Evolutionary conservation across 1,284 basidiomycete genomes (phyloP).

Genomic region (Thecaphora thlaspeos): DNA sequence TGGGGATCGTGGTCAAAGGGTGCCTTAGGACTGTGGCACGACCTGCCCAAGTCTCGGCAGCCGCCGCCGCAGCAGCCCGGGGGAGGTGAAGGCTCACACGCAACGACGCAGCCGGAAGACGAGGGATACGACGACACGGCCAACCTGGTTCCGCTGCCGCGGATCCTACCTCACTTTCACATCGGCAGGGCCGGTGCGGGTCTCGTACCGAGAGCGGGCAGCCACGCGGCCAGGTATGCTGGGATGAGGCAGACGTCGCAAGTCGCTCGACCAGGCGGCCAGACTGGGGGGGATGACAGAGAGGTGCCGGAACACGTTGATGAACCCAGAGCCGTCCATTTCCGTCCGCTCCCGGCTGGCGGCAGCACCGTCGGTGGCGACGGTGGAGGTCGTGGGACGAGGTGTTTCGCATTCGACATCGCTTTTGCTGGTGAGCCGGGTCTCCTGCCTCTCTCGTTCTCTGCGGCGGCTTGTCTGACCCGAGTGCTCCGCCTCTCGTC

Average conservation of each 20-base stretch:
- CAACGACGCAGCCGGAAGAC: too few relatives aligned
- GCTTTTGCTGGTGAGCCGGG: conserved; percentile 22
- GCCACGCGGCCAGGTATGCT: conserved; percentile 7
- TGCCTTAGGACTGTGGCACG: conserved; percentile 72
- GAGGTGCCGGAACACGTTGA: not conserved
- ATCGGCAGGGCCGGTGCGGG: too few relatives aligned
- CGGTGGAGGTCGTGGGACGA: not conserved
- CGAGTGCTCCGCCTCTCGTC: too few relatives aligned
- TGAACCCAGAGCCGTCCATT: not conserved
- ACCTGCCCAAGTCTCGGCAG: conserved; percentile 3
- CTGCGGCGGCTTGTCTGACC: too few relatives aligned
- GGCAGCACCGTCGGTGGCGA: conserved; percentile 1
- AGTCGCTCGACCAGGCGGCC: not conserved
- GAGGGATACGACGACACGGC: conserved; percentile 7
- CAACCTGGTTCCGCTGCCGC: conserved; percentile 8
- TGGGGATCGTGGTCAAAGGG: conserved; percentile 79
- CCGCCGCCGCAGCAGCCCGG: not conserved
- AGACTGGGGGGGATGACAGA: not conserved
- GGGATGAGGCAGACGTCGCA: too few relatives aligned
- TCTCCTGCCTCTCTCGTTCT: too few relatives aligned
- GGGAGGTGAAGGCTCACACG: conserved; percentile 1
- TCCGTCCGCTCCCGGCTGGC: not conserved
- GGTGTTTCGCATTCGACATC: conserved; percentile 30
- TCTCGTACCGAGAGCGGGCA: conserved; percentile 8
- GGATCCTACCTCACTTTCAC: conserved; percentile 1